Conservation (phyloP, 805 yeast genomes). For the Kuraishia floccosa region DNA sequence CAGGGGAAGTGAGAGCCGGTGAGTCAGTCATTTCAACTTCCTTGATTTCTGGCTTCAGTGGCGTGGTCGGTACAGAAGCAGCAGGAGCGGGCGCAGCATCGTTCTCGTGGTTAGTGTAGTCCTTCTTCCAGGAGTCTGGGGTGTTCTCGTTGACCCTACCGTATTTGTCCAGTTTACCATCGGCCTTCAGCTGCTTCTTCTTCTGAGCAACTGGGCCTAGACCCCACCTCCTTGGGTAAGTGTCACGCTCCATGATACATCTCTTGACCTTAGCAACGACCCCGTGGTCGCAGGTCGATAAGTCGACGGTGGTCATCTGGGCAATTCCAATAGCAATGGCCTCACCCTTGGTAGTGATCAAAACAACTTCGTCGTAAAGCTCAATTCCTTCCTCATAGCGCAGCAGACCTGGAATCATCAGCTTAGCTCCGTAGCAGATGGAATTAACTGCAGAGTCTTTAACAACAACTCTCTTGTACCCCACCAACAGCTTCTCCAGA, state of each 20-base stretch:
- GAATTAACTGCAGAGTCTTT: constrained; percentile 93
- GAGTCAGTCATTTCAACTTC: constrained; percentile 23
- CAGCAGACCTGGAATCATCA: constrained; percentile 96
- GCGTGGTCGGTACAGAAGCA: constrained; percentile 22
- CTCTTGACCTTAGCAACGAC: constrained; percentile 97
- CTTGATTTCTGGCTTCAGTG: constrained; percentile 40
- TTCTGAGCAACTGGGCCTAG: constrained; percentile 97
- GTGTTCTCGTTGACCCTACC: constrained; percentile 93
- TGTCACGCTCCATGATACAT: constrained; percentile 99
- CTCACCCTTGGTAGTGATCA: constrained; percentile 98
- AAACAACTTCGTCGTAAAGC: constrained; percentile 93
- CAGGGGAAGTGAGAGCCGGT: constrained; percentile 16
- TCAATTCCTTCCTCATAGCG: constrained; percentile 98
- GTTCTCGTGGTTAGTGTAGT: constrained; percentile 62
- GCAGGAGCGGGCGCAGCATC: constrained; percentile 42
- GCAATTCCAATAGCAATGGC: constrained; percentile 98
- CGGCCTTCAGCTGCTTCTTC: constrained; percentile 96
- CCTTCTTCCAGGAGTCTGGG: constrained; percentile 84
- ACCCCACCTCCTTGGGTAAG: constrained; percentile 99
- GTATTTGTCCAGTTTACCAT: constrained; percentile 92
- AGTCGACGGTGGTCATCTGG: constrained; percentile 96
- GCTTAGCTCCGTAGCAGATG: constrained; percentile 97
- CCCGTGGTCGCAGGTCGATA: constrained; percentile 96
- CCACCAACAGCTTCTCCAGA: constrained; percentile 83
- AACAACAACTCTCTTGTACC: constrained; percentile 93